These are phyloP conservation scores for Diaporthe ilicicola DNA, from an alignment of 2,329 filamentous ascomycete genomes.

Conservation along the genomic window DNA sequence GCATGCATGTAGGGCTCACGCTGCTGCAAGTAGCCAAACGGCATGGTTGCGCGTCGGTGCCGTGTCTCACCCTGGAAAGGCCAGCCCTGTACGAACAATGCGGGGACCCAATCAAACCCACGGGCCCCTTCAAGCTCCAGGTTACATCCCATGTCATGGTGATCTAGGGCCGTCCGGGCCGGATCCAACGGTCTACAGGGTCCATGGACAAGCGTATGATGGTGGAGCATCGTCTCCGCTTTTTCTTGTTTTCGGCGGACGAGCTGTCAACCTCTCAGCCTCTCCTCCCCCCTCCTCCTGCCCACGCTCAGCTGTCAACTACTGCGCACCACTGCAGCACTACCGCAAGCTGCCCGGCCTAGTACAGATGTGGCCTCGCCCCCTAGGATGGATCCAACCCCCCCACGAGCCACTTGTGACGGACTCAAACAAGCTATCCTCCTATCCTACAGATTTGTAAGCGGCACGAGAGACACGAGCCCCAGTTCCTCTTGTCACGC, in stretches of 20 bases:
- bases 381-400: too few relatives aligned
- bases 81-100: slow-evolving; percentile 6
- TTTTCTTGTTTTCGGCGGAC: too few relatives aligned
- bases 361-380: too few relatives aligned
- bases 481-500: too few relatives aligned
- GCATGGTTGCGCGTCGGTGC: background rate
- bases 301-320: too few relatives aligned
- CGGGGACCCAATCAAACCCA: background rate
- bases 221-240: background rate
- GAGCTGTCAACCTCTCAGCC: background rate
- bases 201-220: background rate
- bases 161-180: background rate
- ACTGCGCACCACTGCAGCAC: too few relatives aligned
- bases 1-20: background rate
- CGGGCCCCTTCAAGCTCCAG: background rate
- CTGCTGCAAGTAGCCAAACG: background rate
- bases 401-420: too few relatives aligned
- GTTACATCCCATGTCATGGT: background rate
- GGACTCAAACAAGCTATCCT: too few relatives aligned
- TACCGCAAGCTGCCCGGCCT: too few relatives aligned
- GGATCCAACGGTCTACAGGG: slow-evolving; percentile 1
- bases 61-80: background rate
- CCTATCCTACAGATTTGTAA: too few relatives aligned
- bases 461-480: too few relatives aligned
- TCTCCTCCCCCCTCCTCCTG: background rate